A percentile compares a stretch with the other conserved stretches of the same genome.
Evolutionary conservation across 177 flowering plant genomes (phyloP).

Genomic region (Vitis hybrid): DNA sequence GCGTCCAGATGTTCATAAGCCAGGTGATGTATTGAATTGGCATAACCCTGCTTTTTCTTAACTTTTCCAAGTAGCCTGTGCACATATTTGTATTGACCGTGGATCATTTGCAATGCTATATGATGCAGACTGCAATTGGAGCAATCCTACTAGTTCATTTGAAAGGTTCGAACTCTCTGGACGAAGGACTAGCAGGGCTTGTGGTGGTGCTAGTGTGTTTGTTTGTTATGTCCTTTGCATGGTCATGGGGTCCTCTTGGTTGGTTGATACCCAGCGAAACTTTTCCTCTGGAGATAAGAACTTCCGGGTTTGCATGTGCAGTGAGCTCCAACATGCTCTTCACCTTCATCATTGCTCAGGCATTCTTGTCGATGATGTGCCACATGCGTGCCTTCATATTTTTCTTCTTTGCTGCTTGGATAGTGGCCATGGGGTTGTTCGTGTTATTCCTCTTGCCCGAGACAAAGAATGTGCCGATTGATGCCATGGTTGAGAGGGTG

Average conservation of each 20-base stretch:
- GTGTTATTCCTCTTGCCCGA: no score
- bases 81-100: no score
- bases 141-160: constrained; percentile 22
- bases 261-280: constrained; percentile 55
- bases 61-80: no score
- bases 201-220: constrained; percentile 42
- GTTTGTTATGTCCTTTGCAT: constrained; percentile 39
- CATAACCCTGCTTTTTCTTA: background rate
- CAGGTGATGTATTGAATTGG: constrained; percentile 29
- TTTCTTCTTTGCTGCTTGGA: constrained; percentile 63
- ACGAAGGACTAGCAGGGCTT: constrained; percentile 10
- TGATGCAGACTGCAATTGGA: constrained; percentile 28
- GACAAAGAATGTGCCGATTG: no score
- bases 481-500: no score
- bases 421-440: constrained; percentile 41
- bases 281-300: constrained; percentile 52
- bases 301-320: constrained; percentile 53
- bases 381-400: constrained; percentile 40
- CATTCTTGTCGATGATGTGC: constrained; percentile 67
- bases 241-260: constrained; percentile 64
- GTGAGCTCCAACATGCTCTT: constrained; percentile 58
- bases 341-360: constrained; percentile 64
- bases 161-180: constrained; percentile 9
- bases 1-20: constrained; percentile 55
- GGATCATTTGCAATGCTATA: no score